Evolutionary conservation across 768 basidiomycete species (phyloP).

Genomic region (Rhizopogon vulgaris): DNA sequence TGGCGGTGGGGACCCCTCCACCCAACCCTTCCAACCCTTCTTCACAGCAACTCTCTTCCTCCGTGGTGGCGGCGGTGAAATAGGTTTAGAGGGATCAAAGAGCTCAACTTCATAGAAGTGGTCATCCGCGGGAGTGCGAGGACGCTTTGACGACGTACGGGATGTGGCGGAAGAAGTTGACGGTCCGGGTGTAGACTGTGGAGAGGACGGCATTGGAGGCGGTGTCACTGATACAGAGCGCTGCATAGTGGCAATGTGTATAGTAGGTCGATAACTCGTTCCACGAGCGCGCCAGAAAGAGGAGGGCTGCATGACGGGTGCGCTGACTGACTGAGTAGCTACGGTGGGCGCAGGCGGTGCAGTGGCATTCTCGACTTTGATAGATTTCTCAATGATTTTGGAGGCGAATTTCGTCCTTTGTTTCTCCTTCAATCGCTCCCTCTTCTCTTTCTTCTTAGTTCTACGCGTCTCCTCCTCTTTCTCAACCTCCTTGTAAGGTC

Average conservation of each 20-base stretch:
- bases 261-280: conserved; percentile 41
- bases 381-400: conserved; percentile 29
- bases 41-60: conserved; percentile 59
- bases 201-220: conserved; percentile 59
- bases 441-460: conserved; percentile 44
- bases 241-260: conserved; percentile 64
- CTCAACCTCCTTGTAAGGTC: conserved; percentile 57
- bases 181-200: conserved; percentile 69
- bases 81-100: background rate
- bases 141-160: conserved; percentile 74
- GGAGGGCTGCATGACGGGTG: conserved; percentile 31
- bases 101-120: conserved; percentile 12
- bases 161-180: conserved; percentile 71
- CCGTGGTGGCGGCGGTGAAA: conserved; percentile 33
- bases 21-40: conserved; percentile 92
- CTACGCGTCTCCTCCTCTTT: conserved; percentile 51
- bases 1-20: conserved; percentile 77
- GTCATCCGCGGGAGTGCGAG: conserved; percentile 66
- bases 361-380: conserved; percentile 12
- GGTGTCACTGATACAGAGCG: conserved; percentile 73
- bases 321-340: conserved; percentile 20
- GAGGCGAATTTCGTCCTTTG: conserved; percentile 34
- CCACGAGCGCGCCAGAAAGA: conserved; percentile 61
- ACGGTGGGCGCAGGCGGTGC: conserved; percentile 12
- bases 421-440: conserved; percentile 45